Evolutionary conservation across 331 rosid genomes (phyloP).

Genomic region (Saraca asoca): DNA sequence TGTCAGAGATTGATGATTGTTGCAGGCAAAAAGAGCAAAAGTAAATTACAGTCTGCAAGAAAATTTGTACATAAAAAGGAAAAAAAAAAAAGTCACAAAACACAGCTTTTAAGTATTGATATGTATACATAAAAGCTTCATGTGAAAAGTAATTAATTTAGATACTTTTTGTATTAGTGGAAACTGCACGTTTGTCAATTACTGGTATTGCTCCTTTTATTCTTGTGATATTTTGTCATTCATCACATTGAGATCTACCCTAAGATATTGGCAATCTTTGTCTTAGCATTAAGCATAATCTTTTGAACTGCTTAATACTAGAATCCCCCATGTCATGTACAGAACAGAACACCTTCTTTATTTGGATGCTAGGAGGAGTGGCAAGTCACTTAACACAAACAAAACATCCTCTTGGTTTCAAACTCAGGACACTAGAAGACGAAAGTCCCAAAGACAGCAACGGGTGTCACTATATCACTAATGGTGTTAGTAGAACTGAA

Average conservation of each 20-base stretch:
- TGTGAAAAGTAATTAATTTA: too few species aligned
- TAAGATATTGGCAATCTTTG: not conserved
- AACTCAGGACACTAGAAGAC: too few species aligned
- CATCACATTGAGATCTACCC: not conserved
- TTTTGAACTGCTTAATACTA: not conserved
- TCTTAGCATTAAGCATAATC: not conserved
- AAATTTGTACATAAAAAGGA: not conserved
- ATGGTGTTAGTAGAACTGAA: too few species aligned
- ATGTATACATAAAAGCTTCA: not conserved
- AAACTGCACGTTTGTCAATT: not conserved
- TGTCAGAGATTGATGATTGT: constrained; percentile 33
- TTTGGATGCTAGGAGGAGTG: too few species aligned
- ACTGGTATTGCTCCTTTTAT: not conserved
- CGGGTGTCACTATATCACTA: too few species aligned
- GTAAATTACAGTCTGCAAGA: not conserved
- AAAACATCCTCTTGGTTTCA: too few species aligned
- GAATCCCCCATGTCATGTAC: not conserved
- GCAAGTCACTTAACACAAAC: too few species aligned
- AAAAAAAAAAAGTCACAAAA: too few species aligned
- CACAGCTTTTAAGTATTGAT: constrained; percentile 3
- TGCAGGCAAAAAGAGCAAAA: not conserved
- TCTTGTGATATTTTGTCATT: not conserved
- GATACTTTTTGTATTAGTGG: too few species aligned
- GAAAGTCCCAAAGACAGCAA: too few species aligned
- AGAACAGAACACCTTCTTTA: not conserved